Evolutionary conservation across 495 filamentous ascomycete species (phyloP).

Genomic region (Aspergillus avenaceus): DNA sequence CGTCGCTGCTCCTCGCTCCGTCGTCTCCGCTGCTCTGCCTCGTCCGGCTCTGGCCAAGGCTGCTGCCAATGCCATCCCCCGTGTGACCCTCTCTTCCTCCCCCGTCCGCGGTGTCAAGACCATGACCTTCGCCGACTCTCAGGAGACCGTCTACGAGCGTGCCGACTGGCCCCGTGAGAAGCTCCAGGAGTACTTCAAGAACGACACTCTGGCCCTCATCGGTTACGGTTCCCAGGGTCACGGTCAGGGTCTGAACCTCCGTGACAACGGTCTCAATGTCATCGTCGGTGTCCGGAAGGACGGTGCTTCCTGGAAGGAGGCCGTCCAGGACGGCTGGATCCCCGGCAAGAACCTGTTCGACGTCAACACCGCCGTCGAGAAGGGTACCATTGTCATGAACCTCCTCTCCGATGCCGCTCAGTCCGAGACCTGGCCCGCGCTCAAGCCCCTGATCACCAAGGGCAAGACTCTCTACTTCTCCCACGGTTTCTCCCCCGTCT

Average conservation of each 20-base stretch:
- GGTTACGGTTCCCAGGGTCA: constrained; percentile 99
- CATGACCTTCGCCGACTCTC: constrained; percentile 84
- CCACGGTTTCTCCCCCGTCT: constrained; percentile 99
- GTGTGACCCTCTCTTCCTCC: constrained; percentile 51
- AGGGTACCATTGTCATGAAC: constrained; percentile 98
- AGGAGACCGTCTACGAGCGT: constrained; percentile 95
- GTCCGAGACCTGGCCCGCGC: constrained; percentile 94
- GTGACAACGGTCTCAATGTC: constrained; percentile 98
- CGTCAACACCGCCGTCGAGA: constrained; percentile 88
- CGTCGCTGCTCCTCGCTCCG: constrained; percentile 58
- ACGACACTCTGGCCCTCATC: constrained; percentile 98
- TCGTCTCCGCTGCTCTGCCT: constrained; percentile 39
- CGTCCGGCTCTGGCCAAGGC: constrained; percentile 38
- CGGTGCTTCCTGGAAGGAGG: constrained; percentile 97
- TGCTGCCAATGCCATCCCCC: constrained; percentile 30
- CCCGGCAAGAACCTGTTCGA: constrained; percentile 98
- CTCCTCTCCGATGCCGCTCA: constrained; percentile 95
- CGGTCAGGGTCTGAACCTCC: constrained; percentile 97
- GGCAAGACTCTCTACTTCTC: constrained; percentile 99
- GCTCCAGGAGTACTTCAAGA: constrained; percentile 99
- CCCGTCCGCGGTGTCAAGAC: constrained; percentile 47
- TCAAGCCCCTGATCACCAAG: constrained; percentile 97
- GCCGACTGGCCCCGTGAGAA: constrained; percentile 97
- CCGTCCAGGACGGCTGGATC: constrained; percentile 94
- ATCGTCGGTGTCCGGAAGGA: constrained; percentile 98